These are phyloP conservation scores for Globisporangium alternatum DNA, from an alignment of 352 stramenopile species.

Conservation along the genomic window DNA sequence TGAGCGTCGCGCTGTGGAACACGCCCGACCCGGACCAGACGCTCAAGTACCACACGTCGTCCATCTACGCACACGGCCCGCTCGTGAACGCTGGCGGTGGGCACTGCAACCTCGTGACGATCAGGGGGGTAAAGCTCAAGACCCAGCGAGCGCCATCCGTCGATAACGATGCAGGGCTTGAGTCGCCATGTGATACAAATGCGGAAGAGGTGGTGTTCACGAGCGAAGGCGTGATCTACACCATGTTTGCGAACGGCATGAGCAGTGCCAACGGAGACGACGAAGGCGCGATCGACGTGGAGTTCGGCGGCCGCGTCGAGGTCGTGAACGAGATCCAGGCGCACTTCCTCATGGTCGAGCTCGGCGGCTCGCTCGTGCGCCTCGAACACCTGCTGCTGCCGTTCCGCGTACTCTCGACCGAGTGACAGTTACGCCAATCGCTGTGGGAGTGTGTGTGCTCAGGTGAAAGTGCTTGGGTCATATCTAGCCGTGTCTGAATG, in stretches of 20 bases:
- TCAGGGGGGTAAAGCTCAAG: conserved; percentile 10
- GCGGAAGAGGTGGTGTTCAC: conserved; percentile 1
- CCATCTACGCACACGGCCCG: not conserved
- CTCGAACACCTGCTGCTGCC: conserved; percentile 12
- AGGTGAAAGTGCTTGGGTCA: too few species aligned
- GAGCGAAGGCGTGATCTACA: conserved; percentile 9
- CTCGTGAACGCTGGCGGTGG: not conserved
- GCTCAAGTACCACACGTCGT: not conserved
- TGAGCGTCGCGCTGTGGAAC: conserved; percentile 16
- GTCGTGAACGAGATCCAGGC: conserved; percentile 12
- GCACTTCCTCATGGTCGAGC: conserved; percentile 15
- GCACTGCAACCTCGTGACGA: conserved; percentile 1
- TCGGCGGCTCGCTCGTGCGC: conserved; percentile 10
- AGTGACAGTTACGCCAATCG: not conserved
- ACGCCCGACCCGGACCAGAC: conserved; percentile 3
- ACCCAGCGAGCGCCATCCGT: not conserved
- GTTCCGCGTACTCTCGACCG: conserved; percentile 7
- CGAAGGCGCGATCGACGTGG: not conserved
- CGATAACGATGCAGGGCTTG: too few species aligned
- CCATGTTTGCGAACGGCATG: not conserved
- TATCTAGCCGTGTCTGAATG: too few species aligned
- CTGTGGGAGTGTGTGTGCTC: too few species aligned
- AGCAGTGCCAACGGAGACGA: not conserved
- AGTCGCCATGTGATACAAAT: not conserved
- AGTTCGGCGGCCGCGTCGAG: conserved; percentile 11